Evolutionary conservation across 495 filamentous ascomycete genomes (phyloP), one percentile per base, ranked within the genome.

Genomic region (Daldinia bambusicola): DNA sequence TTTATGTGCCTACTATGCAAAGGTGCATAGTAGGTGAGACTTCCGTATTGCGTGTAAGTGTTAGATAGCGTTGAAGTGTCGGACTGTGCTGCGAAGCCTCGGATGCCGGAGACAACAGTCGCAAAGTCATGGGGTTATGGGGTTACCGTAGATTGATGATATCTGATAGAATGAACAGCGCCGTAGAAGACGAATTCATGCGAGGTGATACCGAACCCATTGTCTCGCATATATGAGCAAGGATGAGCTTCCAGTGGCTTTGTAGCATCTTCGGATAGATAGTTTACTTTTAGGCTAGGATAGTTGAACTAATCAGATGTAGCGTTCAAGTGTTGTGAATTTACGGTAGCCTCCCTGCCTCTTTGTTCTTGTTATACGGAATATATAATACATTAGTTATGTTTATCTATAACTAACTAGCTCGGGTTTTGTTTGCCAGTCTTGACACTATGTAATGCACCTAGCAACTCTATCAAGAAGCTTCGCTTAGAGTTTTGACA

Each of bases 191-290:
- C 60, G 66, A 43, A 31, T 57, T 40, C 37, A 60, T 70, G 55
- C 48, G 57, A 65, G 16, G 40, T 51, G 38, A 65, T 70, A 52
- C 30, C 6, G 20, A 52, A 53, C 32, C 26, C 36, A 53, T 59
- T 55, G 14, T 32, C 52, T 32, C 26, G 38, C 48, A 34, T 51
- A 34, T 61, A 57, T 61, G 31, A 30, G 31, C 65, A 72, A 61
- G 65, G 70, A 72, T 72, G 53, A 48, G 18, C 43, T 48, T 20
- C 16, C 43, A 18, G 18, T 64, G 55, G 60, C 43, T 53, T 51
- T 45, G 59, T 55, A 41, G 26, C 43, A 43, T 56, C 37, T 51
- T 71, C 69, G 63, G 63, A 60, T 37, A 53, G 62, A 67, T 67
- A 59, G 16, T 55, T 70, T 50, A 34, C 48, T 52, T 64, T 48